phyloP scores from a whole-genome alignment of 768 basidiomycete species.

The Mycena capillaripes region DNA sequence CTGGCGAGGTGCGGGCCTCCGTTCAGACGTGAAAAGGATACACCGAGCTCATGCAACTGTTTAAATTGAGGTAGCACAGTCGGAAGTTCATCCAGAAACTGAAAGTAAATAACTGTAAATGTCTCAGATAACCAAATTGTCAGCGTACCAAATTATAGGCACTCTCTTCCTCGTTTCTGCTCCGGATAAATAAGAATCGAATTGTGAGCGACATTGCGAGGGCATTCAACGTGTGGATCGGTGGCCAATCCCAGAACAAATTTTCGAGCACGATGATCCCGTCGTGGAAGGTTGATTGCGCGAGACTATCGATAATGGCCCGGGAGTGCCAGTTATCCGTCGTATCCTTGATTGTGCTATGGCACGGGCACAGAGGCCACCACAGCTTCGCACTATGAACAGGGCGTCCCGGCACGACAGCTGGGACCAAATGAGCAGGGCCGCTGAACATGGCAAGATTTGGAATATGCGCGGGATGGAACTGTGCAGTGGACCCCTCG shows the following conservation, averaged over 20 bases:
- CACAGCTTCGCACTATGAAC: conserved; percentile 3
- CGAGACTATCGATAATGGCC: neutral
- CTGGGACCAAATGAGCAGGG: neutral
- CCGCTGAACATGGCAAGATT: conserved; percentile 15
- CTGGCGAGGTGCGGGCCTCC: neutral
- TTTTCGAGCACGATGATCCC: neutral
- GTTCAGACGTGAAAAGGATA: no score
- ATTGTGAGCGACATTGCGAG: neutral
- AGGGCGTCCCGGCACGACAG: neutral
- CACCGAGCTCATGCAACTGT: neutral
- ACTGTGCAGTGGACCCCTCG: neutral
- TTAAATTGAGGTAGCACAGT: neutral
- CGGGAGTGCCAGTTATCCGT: neutral
- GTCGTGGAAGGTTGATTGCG: neutral
- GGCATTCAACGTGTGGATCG: neutral
- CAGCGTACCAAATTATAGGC: neutral
- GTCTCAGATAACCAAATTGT: no score
- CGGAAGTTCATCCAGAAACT: conserved; percentile 4
- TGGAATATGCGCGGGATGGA: neutral
- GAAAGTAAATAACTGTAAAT: neutral
- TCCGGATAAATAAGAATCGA: neutral
- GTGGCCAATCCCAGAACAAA: conserved; percentile 14
- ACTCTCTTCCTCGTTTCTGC: neutral
- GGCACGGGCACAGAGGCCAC: conserved; percentile 5
- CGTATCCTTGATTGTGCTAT: neutral